Evolutionary conservation across 345 rosid species (phyloP).

Genomic region (Boechera divaricarpa): DNA sequence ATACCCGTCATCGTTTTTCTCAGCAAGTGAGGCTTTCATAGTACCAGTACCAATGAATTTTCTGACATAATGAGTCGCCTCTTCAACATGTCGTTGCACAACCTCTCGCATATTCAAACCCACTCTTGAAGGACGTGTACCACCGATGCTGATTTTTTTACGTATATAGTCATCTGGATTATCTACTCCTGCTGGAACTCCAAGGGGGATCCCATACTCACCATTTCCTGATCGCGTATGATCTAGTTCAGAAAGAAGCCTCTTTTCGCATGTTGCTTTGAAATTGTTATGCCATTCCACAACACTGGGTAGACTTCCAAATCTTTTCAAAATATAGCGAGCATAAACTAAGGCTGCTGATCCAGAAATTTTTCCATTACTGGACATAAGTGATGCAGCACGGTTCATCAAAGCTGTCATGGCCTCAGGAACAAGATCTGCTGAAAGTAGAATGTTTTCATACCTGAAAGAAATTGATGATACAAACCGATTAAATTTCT

Average conservation of each 20-base stretch:
- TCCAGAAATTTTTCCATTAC: slow-evolving; percentile 73
- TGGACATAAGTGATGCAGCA: slow-evolving; percentile 62
- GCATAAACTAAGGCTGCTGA: slow-evolving; percentile 75
- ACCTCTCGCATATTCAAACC: slow-evolving; percentile 84
- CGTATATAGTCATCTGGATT: slow-evolving; percentile 87
- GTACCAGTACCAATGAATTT: slow-evolving; percentile 62
- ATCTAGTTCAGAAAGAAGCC: slow-evolving; percentile 91
- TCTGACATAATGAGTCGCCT: slow-evolving; percentile 61
- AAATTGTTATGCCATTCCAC: slow-evolving; percentile 86
- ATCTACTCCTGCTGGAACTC: slow-evolving; percentile 84
- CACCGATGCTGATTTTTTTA: slow-evolving; percentile 65
- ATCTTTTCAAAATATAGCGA: slow-evolving; percentile 79
- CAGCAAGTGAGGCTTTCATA: slow-evolving; percentile 55
- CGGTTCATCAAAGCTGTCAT: slow-evolving; percentile 71
- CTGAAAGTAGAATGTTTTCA: slow-evolving; percentile 76
- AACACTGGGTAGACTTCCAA: slow-evolving; percentile 76
- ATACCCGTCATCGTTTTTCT: slow-evolving; percentile 76
- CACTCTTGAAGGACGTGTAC: slow-evolving; percentile 71
- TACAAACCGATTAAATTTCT: slow-evolving; percentile 28
- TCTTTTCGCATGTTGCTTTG: slow-evolving; percentile 72
- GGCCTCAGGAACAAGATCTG: slow-evolving; percentile 89
- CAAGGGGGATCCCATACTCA: slow-evolving; percentile 79
- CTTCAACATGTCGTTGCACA: slow-evolving; percentile 76
- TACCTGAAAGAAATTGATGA: slow-evolving; percentile 60
- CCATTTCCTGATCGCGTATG: slow-evolving; percentile 69